Percentiles rank a stretch among this genome's conserved stretches.
These are phyloP conservation scores for Leccinum barrowsii DNA, from an alignment of 768 basidiomycete genomes.

Conservation along the genomic window DNA sequence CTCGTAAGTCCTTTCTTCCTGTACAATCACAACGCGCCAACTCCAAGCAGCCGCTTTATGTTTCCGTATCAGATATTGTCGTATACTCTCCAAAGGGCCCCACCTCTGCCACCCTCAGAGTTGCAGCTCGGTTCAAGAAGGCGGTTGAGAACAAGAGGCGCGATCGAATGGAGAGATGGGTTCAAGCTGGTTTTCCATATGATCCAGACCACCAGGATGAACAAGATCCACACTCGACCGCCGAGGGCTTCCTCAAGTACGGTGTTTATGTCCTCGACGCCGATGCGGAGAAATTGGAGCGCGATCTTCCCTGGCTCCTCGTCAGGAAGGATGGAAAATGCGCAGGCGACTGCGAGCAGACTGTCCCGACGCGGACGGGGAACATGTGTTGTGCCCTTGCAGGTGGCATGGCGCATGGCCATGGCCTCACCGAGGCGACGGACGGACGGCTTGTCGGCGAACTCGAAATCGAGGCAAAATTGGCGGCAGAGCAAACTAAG, in stretches of 20 bases:
- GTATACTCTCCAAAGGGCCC: slow-evolving; percentile 76
- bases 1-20: slow-evolving; percentile 51
- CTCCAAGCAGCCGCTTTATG: slow-evolving; percentile 68
- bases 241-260: slow-evolving; percentile 29
- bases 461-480: slow-evolving; percentile 20
- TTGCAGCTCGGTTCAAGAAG: slow-evolving; percentile 63
- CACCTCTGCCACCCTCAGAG: slow-evolving; percentile 47
- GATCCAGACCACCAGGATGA: slow-evolving; percentile 4
- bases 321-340: slow-evolving; percentile 28
- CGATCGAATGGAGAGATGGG: slow-evolving; percentile 39
- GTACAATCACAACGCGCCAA: slow-evolving; percentile 1
- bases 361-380: background rate
- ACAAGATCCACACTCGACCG: slow-evolving; percentile 21
- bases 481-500: slow-evolving; percentile 4
- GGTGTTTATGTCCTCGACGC: slow-evolving; percentile 32
- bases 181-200: slow-evolving; percentile 14
- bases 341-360: slow-evolving; percentile 17
- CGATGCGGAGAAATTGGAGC: slow-evolving; percentile 23
- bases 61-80: slow-evolving; percentile 85
- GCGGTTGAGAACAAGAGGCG: slow-evolving; percentile 57
- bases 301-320: slow-evolving; percentile 29
- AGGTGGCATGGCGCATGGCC: slow-evolving; percentile 10
- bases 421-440: slow-evolving; percentile 31
- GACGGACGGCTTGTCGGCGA: slow-evolving; percentile 27
- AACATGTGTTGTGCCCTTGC: background rate